phyloP scores from a whole-genome alignment of 1,284 basidiomycete species.

The Naganishia sp. region DNA sequence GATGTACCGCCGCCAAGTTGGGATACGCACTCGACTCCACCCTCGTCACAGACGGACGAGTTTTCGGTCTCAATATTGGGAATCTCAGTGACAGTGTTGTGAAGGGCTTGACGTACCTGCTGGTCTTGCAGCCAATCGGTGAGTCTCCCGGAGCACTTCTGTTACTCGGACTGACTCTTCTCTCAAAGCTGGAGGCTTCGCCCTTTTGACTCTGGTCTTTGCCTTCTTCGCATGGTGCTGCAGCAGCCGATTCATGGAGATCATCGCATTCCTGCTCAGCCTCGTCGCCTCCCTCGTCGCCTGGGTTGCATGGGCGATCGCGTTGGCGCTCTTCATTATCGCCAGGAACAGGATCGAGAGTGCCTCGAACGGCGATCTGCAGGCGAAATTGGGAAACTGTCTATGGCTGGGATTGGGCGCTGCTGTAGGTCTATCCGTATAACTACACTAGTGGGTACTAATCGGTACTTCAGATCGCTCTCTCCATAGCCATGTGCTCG shows the following conservation, averaged over 20 bases:
- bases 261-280: conserved; percentile 37
- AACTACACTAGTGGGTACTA: neutral
- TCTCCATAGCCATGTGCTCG: conserved; percentile 42
- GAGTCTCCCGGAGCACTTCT: neutral
- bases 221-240: conserved; percentile 44
- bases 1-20: conserved; percentile 40
- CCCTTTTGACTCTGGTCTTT: conserved; percentile 40
- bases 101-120: conserved; percentile 29
- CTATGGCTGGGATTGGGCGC: conserved; percentile 48
- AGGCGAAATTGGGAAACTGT: conserved; percentile 43
- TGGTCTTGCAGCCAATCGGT: conserved; percentile 47
- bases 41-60: conserved; percentile 35
- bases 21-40: conserved; percentile 43
- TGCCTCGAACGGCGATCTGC: conserved; percentile 37
- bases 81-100: conserved; percentile 11
- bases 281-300: conserved; percentile 5
- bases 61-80: conserved; percentile 1
- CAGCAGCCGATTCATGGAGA: conserved; percentile 39
- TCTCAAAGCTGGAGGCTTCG: conserved; percentile 39
- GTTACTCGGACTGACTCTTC: neutral
- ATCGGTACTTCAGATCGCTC: conserved; percentile 34
- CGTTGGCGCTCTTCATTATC: conserved; percentile 42
- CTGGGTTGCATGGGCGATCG: conserved; percentile 42
- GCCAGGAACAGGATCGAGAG: conserved; percentile 40
- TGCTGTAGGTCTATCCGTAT: conserved; percentile 38